Evolutionary conservation across 192 early-diverging fungal genomes (phyloP).

Genomic region (Coemansia sp.): DNA sequence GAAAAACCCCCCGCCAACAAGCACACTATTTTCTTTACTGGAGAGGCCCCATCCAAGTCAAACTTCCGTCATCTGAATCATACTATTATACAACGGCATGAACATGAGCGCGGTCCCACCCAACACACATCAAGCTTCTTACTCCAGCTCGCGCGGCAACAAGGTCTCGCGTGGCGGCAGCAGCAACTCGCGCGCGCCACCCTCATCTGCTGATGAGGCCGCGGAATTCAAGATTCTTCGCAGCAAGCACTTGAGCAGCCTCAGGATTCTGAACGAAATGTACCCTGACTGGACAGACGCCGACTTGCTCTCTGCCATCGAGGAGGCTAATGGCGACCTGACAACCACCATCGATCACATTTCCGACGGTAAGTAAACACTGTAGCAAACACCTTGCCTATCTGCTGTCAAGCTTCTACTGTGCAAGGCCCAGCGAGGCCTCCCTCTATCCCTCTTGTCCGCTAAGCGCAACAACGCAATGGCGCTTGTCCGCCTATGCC

Average conservation of each 20-base stretch:
- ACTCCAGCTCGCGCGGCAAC: conserved; percentile 34
- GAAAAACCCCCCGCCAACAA: conserved; percentile 16
- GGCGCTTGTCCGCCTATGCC: not conserved
- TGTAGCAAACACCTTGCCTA: not conserved
- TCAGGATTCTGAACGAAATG: conserved; percentile 69
- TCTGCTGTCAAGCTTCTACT: not conserved
- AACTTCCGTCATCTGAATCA: conserved; percentile 20
- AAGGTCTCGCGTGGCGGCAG: conserved; percentile 27
- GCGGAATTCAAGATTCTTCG: conserved; percentile 68
- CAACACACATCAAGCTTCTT: conserved; percentile 48
- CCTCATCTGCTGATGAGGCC: conserved; percentile 29
- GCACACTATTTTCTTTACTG: conserved; percentile 6
- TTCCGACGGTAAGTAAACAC: conserved; percentile 65
- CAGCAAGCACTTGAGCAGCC: conserved; percentile 61
- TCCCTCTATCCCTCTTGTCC: not conserved
- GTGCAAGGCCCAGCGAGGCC: not conserved
- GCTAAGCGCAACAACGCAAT: not conserved
- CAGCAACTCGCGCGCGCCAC: conserved; percentile 17
- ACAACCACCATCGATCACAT: conserved; percentile 81
- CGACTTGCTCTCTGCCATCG: conserved; percentile 83
- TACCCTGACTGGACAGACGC: conserved; percentile 86
- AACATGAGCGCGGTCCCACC: conserved; percentile 53
- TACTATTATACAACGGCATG: conserved; percentile 41
- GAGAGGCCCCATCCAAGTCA: conserved; percentile 7
- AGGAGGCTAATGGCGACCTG: conserved; percentile 87